A percentile compares a stretch with the other conserved stretches of the same genome.
Conservation (phyloP, 768 basidiomycete genomes). For the Scleroderma citrinum region DNA sequence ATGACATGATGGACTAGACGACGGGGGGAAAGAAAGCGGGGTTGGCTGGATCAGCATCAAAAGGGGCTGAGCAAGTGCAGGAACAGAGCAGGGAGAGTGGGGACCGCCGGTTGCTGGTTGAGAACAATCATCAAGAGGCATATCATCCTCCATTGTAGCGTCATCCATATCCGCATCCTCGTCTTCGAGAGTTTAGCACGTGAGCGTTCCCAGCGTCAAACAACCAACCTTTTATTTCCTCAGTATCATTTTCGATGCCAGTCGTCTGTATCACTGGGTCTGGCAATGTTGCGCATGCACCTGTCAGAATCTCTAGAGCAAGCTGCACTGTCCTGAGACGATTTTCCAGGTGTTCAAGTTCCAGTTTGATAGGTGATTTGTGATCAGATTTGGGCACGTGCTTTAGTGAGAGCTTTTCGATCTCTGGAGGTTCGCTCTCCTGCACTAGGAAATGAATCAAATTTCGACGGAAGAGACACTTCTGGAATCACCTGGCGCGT, state of each 20-base stretch:
- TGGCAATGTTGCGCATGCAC: slow-evolving; percentile 81
- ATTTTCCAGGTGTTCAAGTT: slow-evolving; percentile 69
- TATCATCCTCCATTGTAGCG: slow-evolving; percentile 19
- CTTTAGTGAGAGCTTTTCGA: slow-evolving; percentile 56
- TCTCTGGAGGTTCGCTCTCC: slow-evolving; percentile 41
- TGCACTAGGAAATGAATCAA: slow-evolving; percentile 17
- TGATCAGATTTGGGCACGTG: slow-evolving; percentile 73
- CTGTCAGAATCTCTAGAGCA: slow-evolving; percentile 84
- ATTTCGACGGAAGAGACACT: not conserved
- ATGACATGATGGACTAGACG: slow-evolving; percentile 62
- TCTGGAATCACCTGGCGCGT: slow-evolving; percentile 39
- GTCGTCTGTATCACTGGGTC: slow-evolving; percentile 51
- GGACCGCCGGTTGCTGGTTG: slow-evolving; percentile 25
- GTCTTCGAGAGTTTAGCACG: slow-evolving; percentile 35
- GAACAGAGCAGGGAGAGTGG: slow-evolving; percentile 34
- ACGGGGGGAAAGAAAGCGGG: slow-evolving; percentile 74
- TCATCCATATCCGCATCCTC: slow-evolving; percentile 37
- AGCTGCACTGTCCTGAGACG: slow-evolving; percentile 70
- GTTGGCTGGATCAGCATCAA: slow-evolving; percentile 71
- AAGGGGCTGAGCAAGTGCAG: slow-evolving; percentile 61
- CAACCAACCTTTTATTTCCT: slow-evolving; percentile 33
- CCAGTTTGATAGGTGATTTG: slow-evolving; percentile 58
- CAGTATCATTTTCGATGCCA: slow-evolving; percentile 29
- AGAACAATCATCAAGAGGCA: slow-evolving; percentile 18
- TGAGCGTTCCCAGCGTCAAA: slow-evolving; percentile 24